Percentiles rank a stretch among this genome's conserved stretches.
Evolutionary conservation across 495 filamentous ascomycete species (phyloP).

Genomic region (Barbatosphaeria neglecta): DNA sequence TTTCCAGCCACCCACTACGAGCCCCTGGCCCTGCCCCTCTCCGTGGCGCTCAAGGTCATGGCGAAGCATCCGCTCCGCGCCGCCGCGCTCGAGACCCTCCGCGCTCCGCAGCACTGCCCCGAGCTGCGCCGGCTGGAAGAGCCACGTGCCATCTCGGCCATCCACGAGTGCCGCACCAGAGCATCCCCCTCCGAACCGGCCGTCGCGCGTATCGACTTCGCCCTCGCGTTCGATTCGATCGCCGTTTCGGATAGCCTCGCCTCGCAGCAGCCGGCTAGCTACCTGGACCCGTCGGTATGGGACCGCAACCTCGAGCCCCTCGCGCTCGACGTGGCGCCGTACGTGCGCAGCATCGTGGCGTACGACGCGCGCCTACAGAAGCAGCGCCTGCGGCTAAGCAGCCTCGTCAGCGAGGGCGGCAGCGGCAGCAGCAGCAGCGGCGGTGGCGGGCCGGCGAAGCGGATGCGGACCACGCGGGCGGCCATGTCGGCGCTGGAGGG

Average conservation of each 20-base stretch:
- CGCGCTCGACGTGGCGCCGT: conserved; percentile 69
- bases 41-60: conserved; percentile 22
- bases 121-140: conserved; percentile 16
- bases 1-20: conserved; percentile 12
- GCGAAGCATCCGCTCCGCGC: conserved; percentile 16
- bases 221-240: conserved; percentile 46
- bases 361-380: conserved; percentile 61
- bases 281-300: conserved; percentile 51
- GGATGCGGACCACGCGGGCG: conserved; percentile 63
- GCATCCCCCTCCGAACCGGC: conserved; percentile 6
- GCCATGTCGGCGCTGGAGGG: conserved; percentile 78
- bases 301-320: conserved; percentile 55
- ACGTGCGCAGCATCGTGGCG: conserved; percentile 64
- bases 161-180: conserved; percentile 15
- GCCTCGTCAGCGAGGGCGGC: conserved; percentile 43
- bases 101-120: not conserved
- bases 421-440: too few species aligned
- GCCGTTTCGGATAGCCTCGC: conserved; percentile 32
- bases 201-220: conserved; percentile 31
- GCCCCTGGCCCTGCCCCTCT: conserved; percentile 8
- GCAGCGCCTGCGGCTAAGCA: conserved; percentile 51
- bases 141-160: conserved; percentile 8
- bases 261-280: conserved; percentile 16
- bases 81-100: not conserved
- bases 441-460: conserved; percentile 46